Base-by-base conservation (phyloP, 2,329 filamentous ascomycete species). In the Microsporum canis region DNA sequence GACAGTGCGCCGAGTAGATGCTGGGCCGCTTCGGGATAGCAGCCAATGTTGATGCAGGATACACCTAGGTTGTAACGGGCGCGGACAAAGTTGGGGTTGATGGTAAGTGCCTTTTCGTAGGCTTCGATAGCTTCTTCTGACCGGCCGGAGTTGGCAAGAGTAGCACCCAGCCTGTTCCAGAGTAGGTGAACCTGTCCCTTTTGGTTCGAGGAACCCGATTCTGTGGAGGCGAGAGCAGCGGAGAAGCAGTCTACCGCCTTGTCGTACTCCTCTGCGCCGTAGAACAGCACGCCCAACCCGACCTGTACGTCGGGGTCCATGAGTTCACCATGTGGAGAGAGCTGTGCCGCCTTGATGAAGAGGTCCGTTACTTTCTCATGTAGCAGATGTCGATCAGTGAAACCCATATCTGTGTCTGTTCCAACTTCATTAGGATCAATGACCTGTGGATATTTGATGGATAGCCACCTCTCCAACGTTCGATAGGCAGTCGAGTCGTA, bases 301-400 rank as follows among this genome's bases (percentile, higher is more conserved):
- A 99, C 94, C 76, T 99, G 95, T 5, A 99, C 94, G 72, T 99
- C 94, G 0, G 94, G 94, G 70, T 99, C 95, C 88, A 99, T 97
- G 70, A 94, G 89, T 70, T 91, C 89, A 63, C 92, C 94, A 57
- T 89, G 87, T 0, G 94, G 94, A 34, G 89, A 94, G 57, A 96
- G 83, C 69, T 96, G 91, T 0, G 94, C 94, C 0, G 94, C 94
- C 71, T 87, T 80, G 71, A 99, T 95, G 77, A 96, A 99, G 49
- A 92, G 82, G 64, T 89, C 82, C 0, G 91, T 96, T 39, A 99
- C 89, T 71, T 90, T 89, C 68, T 92, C 87, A 74, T 97, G 94
- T 29, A 99, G 83, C 58, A 88, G 79, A 70, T 94, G 87, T 31
- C 92, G 88, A 76, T 97, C 92, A 33, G 91, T 96, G 78, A 97